These are phyloP conservation scores for Malus domestica DNA, from an alignment of 306 rosid genomes.

Conservation along the genomic window ASM211411v1 NC_041804.1:9988501-9989000, in stretches of 20 bases:
- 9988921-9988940: neutral
- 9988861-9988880: too few relatives aligned
- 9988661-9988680: neutral
- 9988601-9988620: neutral
- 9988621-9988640: neutral
- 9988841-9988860: too few relatives aligned
- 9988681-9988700: neutral
- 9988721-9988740: neutral
- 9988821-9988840: neutral
- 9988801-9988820: neutral
- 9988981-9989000: neutral
- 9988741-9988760: neutral
- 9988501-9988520: too few relatives aligned
- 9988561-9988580: neutral
- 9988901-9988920: neutral
- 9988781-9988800: slow-evolving; percentile 1
- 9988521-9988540: neutral
- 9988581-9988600: neutral
- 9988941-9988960: neutral
- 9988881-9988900: neutral
- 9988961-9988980: neutral
- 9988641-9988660: neutral
- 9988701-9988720: slow-evolving; percentile 1
- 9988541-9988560: neutral
- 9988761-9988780: neutral